Evolutionary conservation across 2,329 filamentous ascomycete genomes (phyloP), one percentile per base, ranked within the genome.

Genomic region (Penicillium sp.): DNA sequence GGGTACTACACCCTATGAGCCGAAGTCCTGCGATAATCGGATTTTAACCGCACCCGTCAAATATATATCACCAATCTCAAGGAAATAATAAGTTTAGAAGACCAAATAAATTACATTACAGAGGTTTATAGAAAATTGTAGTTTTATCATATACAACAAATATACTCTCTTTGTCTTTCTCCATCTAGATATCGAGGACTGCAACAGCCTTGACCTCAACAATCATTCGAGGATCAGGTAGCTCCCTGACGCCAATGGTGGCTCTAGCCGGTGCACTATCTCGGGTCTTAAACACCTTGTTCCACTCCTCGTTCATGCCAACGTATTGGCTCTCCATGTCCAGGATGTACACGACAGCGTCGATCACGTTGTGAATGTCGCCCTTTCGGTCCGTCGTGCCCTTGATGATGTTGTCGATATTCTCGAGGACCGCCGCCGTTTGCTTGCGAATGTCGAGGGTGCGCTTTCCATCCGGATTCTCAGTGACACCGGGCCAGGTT

Each of bases 241-340:
- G 47, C 53, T 62, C 61, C 19, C 40, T 54, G 10, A 63, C 60
- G n/a, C 62, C 62, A 19, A 64, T 51, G 2, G 62, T 64, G 5
- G 59, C 60, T 19, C 62, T 53, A 21, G 53, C 54, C 1, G 76
- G 77, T 1, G 76, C 76, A 50, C 62, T 67, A 1, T 60, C 66
- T 7, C 75, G 69, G 33, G 71, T 69, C 15, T 68, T 29, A 58
- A 75, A 79, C 8, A 79, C 69, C 62, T 76, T 75, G 58, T 79
- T 79, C 77, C 77, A 79, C 60, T 76, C 76, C 60, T 77, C 76
- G 50, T 79, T 78, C 76, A 79, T 78, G 16, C 72, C 76, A 5
- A 69, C 68, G 56, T 79, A 78, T 31, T 79, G 67, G 0, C 61
- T 65, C 58, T 76, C 70, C 74, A 78, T 78, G 57, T 79, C 74